phyloP scores from a whole-genome alignment of 441 rosid species.

The Jatropha multifida region DNA sequence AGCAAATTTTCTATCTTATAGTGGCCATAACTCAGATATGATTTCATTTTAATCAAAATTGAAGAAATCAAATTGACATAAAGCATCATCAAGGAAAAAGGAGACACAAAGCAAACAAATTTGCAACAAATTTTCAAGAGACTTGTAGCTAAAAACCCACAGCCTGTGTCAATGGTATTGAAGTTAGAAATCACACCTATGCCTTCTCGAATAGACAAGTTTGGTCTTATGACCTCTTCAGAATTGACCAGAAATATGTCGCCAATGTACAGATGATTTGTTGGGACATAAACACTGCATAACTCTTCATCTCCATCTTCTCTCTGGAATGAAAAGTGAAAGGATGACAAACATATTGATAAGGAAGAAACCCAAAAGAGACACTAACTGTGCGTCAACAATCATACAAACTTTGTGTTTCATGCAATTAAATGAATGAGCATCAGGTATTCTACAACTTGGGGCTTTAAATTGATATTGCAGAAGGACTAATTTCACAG shows the following conservation, averaged over 20 bases:
- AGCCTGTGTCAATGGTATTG: background rate
- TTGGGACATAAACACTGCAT: constrained; percentile 95
- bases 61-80: constrained; percentile 12
- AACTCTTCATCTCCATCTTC: constrained; percentile 85
- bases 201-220: constrained; percentile 91
- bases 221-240: constrained; percentile 86
- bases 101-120: background rate
- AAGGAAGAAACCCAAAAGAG: constrained; percentile 16
- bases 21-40: background rate
- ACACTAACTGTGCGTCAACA: background rate
- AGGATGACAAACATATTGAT: constrained; percentile 16
- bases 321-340: constrained; percentile 39
- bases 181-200: constrained; percentile 54
- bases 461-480: background rate
- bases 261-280: constrained; percentile 94
- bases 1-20: background rate
- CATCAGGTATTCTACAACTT: background rate
- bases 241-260: constrained; percentile 81
- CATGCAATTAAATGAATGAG: background rate
- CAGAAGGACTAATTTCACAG: background rate
- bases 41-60: background rate
- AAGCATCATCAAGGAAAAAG: background rate
- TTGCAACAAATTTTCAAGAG: constrained; percentile 5
- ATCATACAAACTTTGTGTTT: background rate
- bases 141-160: constrained; percentile 1